Evolutionary conservation across 495 filamentous ascomycete genomes (phyloP), one percentile per base, ranked within the genome.

Genomic region (Lasiosphaeria hispida): DNA sequence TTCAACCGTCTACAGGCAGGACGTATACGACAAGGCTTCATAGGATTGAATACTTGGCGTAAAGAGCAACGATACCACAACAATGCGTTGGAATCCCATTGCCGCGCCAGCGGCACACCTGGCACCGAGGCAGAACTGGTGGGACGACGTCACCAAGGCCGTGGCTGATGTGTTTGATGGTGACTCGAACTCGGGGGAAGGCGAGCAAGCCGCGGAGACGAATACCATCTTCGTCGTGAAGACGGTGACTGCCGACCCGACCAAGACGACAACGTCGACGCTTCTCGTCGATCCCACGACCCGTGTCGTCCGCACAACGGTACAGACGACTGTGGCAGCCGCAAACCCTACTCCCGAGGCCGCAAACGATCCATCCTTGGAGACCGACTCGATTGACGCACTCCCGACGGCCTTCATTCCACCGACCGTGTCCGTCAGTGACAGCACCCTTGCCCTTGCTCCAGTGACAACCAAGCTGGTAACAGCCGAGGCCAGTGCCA

Each of bases 381-480:
- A 30, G 23, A 30, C 23, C 5, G 23, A 30, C 5, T 30, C 23
- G 23, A 30, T 30, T 30, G 23, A 30, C 23, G 23, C 23, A 10
- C 47, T 49, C 36, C 49, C 49, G 13, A 52, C 35, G 9, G 35
- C 34, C 9, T 10, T 52, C 43, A 47, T 19, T 23, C n/a, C 40
- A 4, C 15, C 42, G 0, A 36, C 53, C 1, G 37, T 15, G 41
- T 35, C 41, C 8, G n/a, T 42, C n/a, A 40, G 13, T 33, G 53
- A 41, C 34, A 57, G 51, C 38, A 57, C 55, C 18, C 30, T 52
- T 9, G 54, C 66, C 9, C 37, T 57, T 45, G 59, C 67, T 4
- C 41, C 65, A 15, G 48, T 63, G 1, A 59, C 57, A 13, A 62
- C 68, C 7, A 58, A 63, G 15, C 18, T 60, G 7, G 37, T 55